Evolutionary conservation across 805 yeast species (phyloP), one percentile per base, ranked within the genome.

Genomic region (Candida coquimbonensis): DNA sequence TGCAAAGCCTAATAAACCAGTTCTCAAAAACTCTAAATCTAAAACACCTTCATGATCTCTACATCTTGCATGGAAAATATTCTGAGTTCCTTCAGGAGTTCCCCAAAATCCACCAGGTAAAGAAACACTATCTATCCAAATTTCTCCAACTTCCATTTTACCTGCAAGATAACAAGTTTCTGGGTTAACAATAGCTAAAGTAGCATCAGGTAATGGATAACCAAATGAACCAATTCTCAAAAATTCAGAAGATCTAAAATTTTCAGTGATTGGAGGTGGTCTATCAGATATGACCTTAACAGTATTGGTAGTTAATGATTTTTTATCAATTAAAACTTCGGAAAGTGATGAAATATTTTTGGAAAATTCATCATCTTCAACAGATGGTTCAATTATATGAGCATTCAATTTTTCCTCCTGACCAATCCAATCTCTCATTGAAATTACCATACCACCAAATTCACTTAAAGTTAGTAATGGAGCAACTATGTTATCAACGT

Each of bases 81-180:
- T 74, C 48, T 78, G 81, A 0, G 95, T 84, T 38, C 85, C 87
- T 42, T 67, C 78, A 25, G 66, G 81, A 17, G 77, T 62, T 1
- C 80, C 90, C 82, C 89, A 88, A 58, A 85, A 87, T 0, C 96
- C 96, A 14, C 96, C 96, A 2, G 95, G 82, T 7, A 93, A 66
- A 49, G 95, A 85, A 2, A 91, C 91, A 38, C 95, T 83, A 56
- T 90, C 96, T n/a, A 93, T 86, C 98, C 98, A 93, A 32, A 93
- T 82, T 63, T 93, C 99, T 26, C 99, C 99, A 14, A 93, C 87
- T 51, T 84, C 87, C 57, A 86, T 77, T 40, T 75, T 82, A 3
- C 81, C 79, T 5, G 87, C 85, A 16, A 93, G 67, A 2, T 81
- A 69, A 34, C 82, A 75, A 48, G 91, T 87, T 49, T 93, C 98